Conservation (phyloP, 345 rosid genomes). For the Rhodamnia argentea region DNA sequence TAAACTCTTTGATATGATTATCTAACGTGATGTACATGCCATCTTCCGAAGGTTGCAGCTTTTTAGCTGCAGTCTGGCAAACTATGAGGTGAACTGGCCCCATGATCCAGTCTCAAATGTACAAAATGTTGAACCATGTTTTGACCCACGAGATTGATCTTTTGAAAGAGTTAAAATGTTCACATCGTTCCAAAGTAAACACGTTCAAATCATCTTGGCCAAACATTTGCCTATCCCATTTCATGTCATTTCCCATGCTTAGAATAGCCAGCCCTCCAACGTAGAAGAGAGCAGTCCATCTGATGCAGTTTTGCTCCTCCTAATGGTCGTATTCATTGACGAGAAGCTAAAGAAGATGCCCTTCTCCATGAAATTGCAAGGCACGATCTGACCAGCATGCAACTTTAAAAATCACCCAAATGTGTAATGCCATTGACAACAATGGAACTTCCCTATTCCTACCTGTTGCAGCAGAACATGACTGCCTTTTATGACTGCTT, state of each 20-base stretch:
- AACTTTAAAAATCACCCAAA: rapidly evolving
- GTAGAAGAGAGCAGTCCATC: not conserved
- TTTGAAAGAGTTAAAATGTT: not conserved
- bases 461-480: not conserved
- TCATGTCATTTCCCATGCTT: not conserved
- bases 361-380: not conserved
- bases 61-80: not conserved
- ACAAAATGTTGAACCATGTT: not conserved
- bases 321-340: not conserved
- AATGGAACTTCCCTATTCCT: not conserved
- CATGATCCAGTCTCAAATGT: not conserved
- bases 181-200: not conserved
- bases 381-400: not conserved
- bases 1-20: not conserved
- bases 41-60: not conserved
- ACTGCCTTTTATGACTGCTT: not conserved
- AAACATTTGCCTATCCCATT: not conserved
- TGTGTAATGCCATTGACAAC: not conserved
- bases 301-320: not conserved
- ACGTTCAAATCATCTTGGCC: not conserved
- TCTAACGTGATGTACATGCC: not conserved
- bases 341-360: not conserved
- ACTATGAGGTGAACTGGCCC: not conserved
- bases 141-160: not conserved
- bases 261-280: not conserved